Evolutionary conservation across 2,329 filamentous ascomycete genomes (phyloP), one percentile per base, ranked within the genome.

Genomic region (Xylariaceae sp.): DNA sequence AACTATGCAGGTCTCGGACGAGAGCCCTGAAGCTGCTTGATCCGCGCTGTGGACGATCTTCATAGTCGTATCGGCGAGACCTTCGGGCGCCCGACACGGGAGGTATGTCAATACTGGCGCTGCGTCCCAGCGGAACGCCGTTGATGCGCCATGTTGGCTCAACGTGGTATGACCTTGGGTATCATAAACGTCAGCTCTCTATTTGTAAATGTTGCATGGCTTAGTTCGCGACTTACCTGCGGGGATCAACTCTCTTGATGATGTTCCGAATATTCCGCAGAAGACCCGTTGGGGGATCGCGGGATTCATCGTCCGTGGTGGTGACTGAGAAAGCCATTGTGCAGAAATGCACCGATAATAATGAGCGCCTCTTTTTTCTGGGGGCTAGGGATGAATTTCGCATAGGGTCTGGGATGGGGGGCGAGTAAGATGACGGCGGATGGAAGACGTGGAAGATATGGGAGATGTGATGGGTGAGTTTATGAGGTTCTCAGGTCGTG

Each of bases 121-220:
- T 47, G 35, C 50, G 54, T 11, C 58, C 55, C 11, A 59, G 49
- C 5, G 61, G 53, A 11, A 58, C n/a, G 1, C 56, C 56, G 15
- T 64, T 64, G 18, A 64, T 58, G 9, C 61, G 58, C 63, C 63
- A 64, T 4, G 63, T 64, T 10, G 63, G 63, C 37, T 64, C 58
- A 13, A 64, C 54, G 35, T 64, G 63, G 55, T 63, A 64, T 1
- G 53, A 51, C 11, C 63, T 45, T 42, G 37, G 37, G 13, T 45
- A n/a, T 15, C 42, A 13, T 45, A 13, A 11, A n/a, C 37, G 42
- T 45, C 13, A 45, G 42, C 11, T 10, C 4, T 34, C 7, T 9
- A 8, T 9, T 23, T n/a, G 23, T 9, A 37, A 4, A 7, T 13
- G 5, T 13, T 7, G 39, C 17, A 47, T 4, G 6, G 5, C 37